Base-by-base conservation (phyloP, 768 basidiomycete species). In the Lactarius hatsudake region DNA sequence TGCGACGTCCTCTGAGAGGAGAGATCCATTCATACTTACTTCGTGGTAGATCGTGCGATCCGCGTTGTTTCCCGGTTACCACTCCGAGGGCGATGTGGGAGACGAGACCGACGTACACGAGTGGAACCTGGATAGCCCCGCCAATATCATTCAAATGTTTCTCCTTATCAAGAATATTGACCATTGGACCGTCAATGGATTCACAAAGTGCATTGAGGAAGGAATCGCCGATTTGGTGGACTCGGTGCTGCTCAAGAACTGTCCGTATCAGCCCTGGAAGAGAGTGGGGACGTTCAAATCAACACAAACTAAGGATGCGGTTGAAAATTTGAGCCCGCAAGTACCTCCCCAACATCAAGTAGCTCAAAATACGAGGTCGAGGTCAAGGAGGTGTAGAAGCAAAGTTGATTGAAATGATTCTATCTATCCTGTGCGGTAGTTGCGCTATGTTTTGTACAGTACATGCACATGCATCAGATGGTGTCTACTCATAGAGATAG, bases 141-240 rank as follows among this genome's bases (percentile, higher is more conserved):
- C 74, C 40, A 80, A 84, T 64, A 84, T 84, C 56, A 74, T 83
- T 1, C 70, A 81, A 67, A 78, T 86, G 12, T 84, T 81, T 75
- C 79, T 85, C 62, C 73, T 86, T 18, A 77, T 85, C 59, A 79
- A 79, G 60, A 84, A 86, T 64, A 81, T 86, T 59, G 85, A 86
- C 64, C 64, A 59, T 10, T 87, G 83, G 84, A 86, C 84, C 1
- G 76, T 76, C 28, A 73, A 75, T 40, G 73, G 74, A 17, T 86
- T 86, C 71, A 73, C 76, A 20, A 69, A 78, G 13, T 77, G 77
- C 48, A 75, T 84, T 45, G 72, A 77, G 12, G 61, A 71, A 5
- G 85, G 84, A 12, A 72, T 84, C 59, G 65, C 77, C 4, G 69
- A 74, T 34, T 71, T 84, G 65, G 71, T 75, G 54, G 71, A 80